Evolutionary conservation across 495 filamentous ascomycete genomes (phyloP), one percentile per base, ranked within the genome.

Genomic region (Rostrohypoxylon terebratum): DNA sequence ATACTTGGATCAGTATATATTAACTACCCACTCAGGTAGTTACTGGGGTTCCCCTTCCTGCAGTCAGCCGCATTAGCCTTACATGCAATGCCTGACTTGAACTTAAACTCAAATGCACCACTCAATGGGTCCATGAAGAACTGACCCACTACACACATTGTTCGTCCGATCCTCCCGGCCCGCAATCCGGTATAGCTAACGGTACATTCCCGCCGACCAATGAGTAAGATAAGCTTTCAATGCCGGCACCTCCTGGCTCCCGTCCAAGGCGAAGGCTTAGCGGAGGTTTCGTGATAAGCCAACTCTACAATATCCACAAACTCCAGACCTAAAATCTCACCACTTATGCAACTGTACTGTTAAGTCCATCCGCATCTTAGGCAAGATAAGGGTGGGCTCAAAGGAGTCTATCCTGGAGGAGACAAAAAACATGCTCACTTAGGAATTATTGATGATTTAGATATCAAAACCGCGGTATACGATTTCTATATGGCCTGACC

Each of bases 241-340:
- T 34, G 28, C 51, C 51, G 51, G 51, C 28, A 55, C 34, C 20
- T 20, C 23, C 25, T 31, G 33, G 51, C 16, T 55, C 11, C 11
- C 16, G n/a, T 2, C 51, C 3, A 3, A 28, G 47, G 20, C 47
- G 8, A 13, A 25, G 25, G 28, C 47, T 28, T 25, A 13, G 20
- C 20, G 1, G 16, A 7, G 25, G 16, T n/a, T 23, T 20, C 42
- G 47, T 28, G 47, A 11, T 25, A 21, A 45, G 42, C n/a, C 5
- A 20, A 13, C 7, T 13, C 21, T 7, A 28, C 20, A 20, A 16
- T 25, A 23, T 54, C 50, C 50, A 54, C 50, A 31, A 33, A 13
- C 50, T 54, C 33, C 5, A 5, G 25, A 5, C 8, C 50, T 54
- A 54, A 54, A 54, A 54, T 54, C 50, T 54, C 23, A 54, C 50